These are phyloP conservation scores for Amesomyces nigricolor DNA, from an alignment of 2,329 filamentous ascomycete species.

Conservation along the genomic window DNA sequence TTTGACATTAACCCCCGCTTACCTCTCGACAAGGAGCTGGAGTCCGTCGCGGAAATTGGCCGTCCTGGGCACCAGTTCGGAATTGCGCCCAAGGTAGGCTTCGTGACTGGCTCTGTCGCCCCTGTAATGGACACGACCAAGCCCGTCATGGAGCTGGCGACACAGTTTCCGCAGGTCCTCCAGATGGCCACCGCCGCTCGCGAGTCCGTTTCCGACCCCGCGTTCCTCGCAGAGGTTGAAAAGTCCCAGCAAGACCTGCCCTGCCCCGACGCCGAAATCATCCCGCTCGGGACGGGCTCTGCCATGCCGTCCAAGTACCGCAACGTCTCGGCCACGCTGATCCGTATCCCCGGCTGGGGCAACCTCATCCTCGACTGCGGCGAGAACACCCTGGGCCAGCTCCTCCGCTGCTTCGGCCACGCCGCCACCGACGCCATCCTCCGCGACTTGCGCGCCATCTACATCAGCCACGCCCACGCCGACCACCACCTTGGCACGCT, in stretches of 20 bases:
- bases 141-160: slow-evolving; percentile 37
- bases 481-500: slow-evolving; percentile 88
- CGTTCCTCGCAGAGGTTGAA: slow-evolving; percentile 46
- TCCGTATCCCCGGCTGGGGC: slow-evolving; percentile 79
- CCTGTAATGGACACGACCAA: slow-evolving; percentile 44
- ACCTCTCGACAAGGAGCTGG: slow-evolving; percentile 15
- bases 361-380: slow-evolving; percentile 88
- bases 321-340: slow-evolving; percentile 84
- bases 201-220: slow-evolving; percentile 36
- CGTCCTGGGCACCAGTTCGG: slow-evolving; percentile 41
- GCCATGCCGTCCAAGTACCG: slow-evolving; percentile 87
- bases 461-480: slow-evolving; percentile 93
- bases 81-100: slow-evolving; percentile 42
- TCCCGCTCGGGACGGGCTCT: slow-evolving; percentile 86
- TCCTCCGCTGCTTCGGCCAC: slow-evolving; percentile 65
- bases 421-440: slow-evolving; percentile 65
- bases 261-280: slow-evolving; percentile 71
- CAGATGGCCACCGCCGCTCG: slow-evolving; percentile 47
- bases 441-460: slow-evolving; percentile 72
- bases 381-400: slow-evolving; percentile 85
- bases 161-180: slow-evolving; percentile 37
- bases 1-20: slow-evolving; percentile 49
- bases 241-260: slow-evolving; percentile 60
- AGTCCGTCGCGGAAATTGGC: slow-evolving; percentile 25
- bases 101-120: slow-evolving; percentile 43